phyloP scores from a whole-genome alignment of 768 basidiomycete genomes.

The Chalciporus pseudorubinellus region DNA sequence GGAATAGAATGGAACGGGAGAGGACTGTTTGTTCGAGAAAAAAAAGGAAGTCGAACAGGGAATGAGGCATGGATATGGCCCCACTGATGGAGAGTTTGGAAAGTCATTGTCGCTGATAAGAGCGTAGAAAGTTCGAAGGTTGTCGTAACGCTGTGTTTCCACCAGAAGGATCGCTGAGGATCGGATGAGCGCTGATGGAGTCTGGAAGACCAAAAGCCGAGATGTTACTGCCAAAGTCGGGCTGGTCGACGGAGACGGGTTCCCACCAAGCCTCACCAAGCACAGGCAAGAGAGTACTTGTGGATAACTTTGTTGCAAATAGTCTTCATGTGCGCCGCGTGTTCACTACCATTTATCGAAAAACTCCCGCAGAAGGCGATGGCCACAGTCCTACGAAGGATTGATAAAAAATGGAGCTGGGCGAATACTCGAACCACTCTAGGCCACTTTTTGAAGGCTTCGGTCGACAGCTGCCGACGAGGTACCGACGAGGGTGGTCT shows the following conservation, averaged over 20 bases:
- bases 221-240: too few species aligned
- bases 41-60: conserved; percentile 1
- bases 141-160: not conserved
- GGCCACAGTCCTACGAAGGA: not conserved
- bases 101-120: conserved; percentile 12
- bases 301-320: not conserved
- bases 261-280: not conserved
- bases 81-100: not conserved
- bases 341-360: not conserved
- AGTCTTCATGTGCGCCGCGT: not conserved
- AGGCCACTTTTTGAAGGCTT: too few species aligned
- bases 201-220: not conserved
- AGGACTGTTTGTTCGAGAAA: conserved; percentile 10
- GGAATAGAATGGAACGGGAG: conserved; percentile 8
- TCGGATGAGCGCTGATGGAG: not conserved
- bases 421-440: too few species aligned
- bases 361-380: not conserved
- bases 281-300: too few species aligned
- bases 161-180: conserved; percentile 9
- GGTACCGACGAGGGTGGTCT: too few species aligned
- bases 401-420: not conserved
- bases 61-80: not conserved
- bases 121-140: conserved; percentile 15
- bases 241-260: not conserved
- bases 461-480: too few species aligned